Evolutionary conservation across 768 basidiomycete species (phyloP), one percentile per base, ranked within the genome.

Genomic region (Tubosaeta sp.): DNA sequence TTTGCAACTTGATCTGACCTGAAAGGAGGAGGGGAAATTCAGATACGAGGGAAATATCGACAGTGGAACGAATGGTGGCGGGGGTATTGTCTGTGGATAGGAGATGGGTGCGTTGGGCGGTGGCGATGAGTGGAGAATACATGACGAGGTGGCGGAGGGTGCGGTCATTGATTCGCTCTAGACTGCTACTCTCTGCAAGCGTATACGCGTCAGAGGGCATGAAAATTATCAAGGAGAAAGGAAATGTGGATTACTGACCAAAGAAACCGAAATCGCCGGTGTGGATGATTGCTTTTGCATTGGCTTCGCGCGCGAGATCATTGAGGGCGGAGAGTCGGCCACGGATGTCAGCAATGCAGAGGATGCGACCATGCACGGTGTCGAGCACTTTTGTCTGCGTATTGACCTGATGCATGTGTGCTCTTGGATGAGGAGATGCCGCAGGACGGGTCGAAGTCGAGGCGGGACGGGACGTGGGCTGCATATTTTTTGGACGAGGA

Each of bases 251-350:
- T 58, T 25, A 69, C 78, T 56, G 59, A 86, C 91, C 92, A 70
- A 95, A 97, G 74, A 99, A 97, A 53, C 97, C 97, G 83, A 98
- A 98, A 75, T 99, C 97, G 48, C 97, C 97, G 0, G 95, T 95
- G 68, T 98, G 95, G 53, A 99, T 90, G 68, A 97, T 86, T 16
- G 94, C 95, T 53, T 86, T 82, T 22, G 94, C 97, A 64, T 89
- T 87, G 52, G 83, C 84, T 60, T 97, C 92, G 43, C 85, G 75
- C 16, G 95, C 95, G 49, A 97, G 82, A 70, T 91, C 83, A 69
- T 97, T 97, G 65, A 99, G 81, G 44, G 83, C 83, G 41, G 89
- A 91, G 43, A 93, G 80, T 55, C 87, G 84, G 59, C 93, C 95
- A 55, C 89, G 85, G 59, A 91, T 88, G 72, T 99, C 97, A 35